Conservation (phyloP, 306 rosid species). For the Luffa acutangula region DNA sequence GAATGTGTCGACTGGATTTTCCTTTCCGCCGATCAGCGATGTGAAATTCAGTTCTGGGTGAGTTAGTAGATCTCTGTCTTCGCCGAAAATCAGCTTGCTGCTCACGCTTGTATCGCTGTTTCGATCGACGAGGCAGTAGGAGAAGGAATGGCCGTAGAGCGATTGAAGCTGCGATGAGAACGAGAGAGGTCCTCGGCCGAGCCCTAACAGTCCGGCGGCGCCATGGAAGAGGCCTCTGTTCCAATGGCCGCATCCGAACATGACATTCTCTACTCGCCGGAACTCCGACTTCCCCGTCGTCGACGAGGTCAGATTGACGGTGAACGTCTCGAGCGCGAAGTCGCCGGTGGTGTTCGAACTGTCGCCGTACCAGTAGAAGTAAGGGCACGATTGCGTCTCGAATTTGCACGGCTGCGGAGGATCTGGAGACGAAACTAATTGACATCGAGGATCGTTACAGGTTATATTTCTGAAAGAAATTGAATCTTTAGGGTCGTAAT, state of each 20-base stretch:
- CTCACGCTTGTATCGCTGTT: conserved; percentile 61
- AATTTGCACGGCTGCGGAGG: conserved; percentile 70
- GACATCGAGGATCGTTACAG: conserved; percentile 57
- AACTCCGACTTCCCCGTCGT: conserved; percentile 32
- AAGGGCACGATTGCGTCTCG: conserved; percentile 70
- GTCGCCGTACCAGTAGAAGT: conserved; percentile 95
- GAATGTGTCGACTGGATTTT: conserved; percentile 71
- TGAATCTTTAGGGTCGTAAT: conserved; percentile 74
- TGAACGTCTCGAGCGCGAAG: conserved; percentile 67
- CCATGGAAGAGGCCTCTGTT: conserved; percentile 94
- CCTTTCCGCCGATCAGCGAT: conserved; percentile 51
- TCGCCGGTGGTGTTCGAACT: conserved; percentile 94
- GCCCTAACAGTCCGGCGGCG: conserved; percentile 85
- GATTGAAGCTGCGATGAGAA: conserved; percentile 95
- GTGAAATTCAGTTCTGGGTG: conserved; percentile 75
- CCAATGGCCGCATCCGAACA: conserved; percentile 99
- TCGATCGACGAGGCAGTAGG: conserved; percentile 90
- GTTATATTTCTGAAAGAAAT: conserved; percentile 55
- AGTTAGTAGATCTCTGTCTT: conserved; percentile 44
- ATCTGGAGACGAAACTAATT: conserved; percentile 76
- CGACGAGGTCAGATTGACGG: conserved; percentile 61
- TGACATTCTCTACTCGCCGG: conserved; percentile 55
- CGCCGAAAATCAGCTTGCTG: conserved; percentile 87
- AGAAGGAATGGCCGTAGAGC: conserved; percentile 81
- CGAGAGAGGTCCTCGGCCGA: conserved; percentile 86